Conservation (phyloP, 495 filamentous ascomycete genomes). For the Recurvomyces mirabilis region DNA sequence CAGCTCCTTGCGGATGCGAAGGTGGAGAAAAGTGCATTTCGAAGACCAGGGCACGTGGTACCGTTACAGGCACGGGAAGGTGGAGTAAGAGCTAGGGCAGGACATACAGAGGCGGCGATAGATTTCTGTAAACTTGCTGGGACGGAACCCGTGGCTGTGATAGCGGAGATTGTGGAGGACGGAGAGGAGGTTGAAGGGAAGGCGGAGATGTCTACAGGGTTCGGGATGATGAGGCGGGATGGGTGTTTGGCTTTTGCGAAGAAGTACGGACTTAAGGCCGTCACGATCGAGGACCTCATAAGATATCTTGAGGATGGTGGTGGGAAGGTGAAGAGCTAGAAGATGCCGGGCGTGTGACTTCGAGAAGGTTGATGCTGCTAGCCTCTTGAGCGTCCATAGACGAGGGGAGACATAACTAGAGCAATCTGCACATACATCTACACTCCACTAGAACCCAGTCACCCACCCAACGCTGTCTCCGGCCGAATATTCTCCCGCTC, state of each 20-base stretch:
- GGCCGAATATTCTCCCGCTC: constrained; percentile 27
- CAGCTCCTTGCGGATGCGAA: constrained; percentile 60
- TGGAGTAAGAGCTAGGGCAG: constrained; percentile 64
- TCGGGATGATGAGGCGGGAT: constrained; percentile 88
- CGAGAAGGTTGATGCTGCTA: too few relatives aligned
- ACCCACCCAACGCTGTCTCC: too few relatives aligned
- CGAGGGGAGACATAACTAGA: too few relatives aligned
- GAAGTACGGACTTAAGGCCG: constrained; percentile 81
- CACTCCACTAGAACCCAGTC: too few relatives aligned
- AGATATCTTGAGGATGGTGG: constrained; percentile 55
- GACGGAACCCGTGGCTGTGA: constrained; percentile 56
- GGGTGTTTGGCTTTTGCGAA: constrained; percentile 79
- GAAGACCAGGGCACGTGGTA: constrained; percentile 83
- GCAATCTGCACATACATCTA: too few relatives aligned
- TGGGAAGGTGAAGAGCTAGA: constrained; percentile 6
- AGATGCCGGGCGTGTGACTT: too few relatives aligned
- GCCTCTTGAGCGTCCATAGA: too few relatives aligned
- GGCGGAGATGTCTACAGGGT: constrained; percentile 44
- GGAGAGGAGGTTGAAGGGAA: constrained; percentile 38
- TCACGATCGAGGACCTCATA: constrained; percentile 88
- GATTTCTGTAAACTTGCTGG: constrained; percentile 33
- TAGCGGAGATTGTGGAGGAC: constrained; percentile 48
- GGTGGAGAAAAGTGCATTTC: constrained; percentile 48
- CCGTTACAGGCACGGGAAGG: constrained; percentile 71
- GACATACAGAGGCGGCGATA: constrained; percentile 82